Conservation (phyloP, 2,329 filamentous ascomycete species). For the Trichoderma brevicompactum region DNA sequence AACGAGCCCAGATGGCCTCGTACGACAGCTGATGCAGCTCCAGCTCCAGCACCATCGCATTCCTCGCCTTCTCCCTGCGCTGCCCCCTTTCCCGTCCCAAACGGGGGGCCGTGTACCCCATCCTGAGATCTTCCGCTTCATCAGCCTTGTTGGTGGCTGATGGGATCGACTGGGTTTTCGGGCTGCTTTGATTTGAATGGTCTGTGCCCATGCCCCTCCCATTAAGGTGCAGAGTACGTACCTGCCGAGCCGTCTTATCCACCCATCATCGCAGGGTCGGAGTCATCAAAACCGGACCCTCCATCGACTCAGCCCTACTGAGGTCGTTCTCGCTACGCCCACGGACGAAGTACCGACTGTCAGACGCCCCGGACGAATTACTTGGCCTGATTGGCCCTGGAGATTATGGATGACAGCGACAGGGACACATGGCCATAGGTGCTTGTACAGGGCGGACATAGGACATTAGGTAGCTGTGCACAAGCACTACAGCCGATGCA, state of each 20-base stretch:
- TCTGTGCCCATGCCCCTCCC: constrained; percentile 24
- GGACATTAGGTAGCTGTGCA: background rate
- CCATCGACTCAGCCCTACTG: constrained; percentile 25
- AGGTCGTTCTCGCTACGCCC: background rate
- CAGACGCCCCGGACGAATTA: background rate
- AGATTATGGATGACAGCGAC: background rate
- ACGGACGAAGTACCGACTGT: background rate
- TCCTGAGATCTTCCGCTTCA: background rate
- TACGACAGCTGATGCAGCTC: background rate
- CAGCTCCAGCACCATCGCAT: background rate
- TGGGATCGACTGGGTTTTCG: background rate
- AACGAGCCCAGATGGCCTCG: background rate
- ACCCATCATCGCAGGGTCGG: background rate
- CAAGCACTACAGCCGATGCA: background rate
- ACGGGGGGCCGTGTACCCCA: background rate
- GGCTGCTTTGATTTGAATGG: constrained; percentile 4
- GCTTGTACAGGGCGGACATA: background rate
- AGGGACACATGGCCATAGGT: background rate
- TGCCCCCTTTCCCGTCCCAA: constrained; percentile 1
- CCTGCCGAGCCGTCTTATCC: constrained; percentile 1
- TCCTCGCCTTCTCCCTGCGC: constrained; percentile 12
- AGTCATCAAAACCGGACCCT: constrained; percentile 12
- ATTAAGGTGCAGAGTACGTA: constrained; percentile 15
- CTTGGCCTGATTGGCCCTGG: constrained; percentile 4
- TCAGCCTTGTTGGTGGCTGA: constrained; percentile 10